Conservation (phyloP, 2,329 filamentous ascomycete species). For the Dothideomycetidae sp. region DNA sequence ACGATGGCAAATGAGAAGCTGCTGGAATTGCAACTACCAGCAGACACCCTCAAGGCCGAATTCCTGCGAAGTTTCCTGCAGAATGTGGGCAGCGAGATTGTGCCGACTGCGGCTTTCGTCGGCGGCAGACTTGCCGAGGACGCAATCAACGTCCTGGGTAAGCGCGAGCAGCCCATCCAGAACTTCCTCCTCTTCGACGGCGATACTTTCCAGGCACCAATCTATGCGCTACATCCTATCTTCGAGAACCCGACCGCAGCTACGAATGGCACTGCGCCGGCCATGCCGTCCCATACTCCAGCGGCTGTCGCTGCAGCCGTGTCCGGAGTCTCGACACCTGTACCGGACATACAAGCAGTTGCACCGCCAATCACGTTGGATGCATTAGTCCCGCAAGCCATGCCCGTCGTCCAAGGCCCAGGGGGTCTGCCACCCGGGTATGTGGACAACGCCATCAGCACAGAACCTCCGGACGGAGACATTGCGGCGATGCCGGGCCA, state of each 20-base stretch:
- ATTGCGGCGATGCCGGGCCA: too few relatives aligned
- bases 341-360: too few relatives aligned
- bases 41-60: conserved; percentile 35
- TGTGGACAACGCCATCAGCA: too few relatives aligned
- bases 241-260: conserved; percentile 5
- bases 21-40: conserved; percentile 42
- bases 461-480: too few relatives aligned
- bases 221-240: conserved; percentile 38
- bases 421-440: too few relatives aligned
- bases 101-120: conserved; percentile 75
- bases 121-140: conserved; percentile 89
- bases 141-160: conserved; percentile 87
- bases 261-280: not conserved
- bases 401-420: too few relatives aligned
- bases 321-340: too few relatives aligned
- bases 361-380: too few relatives aligned
- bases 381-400: too few relatives aligned
- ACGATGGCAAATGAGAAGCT: conserved; percentile 64
- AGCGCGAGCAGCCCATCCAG: conserved; percentile 86
- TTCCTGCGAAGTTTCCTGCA: conserved; percentile 75
- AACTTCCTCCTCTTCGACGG: conserved; percentile 91
- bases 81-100: conserved; percentile 70
- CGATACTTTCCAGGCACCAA: conserved; percentile 58
- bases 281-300: too few relatives aligned
- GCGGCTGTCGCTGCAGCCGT: too few relatives aligned